Evolutionary conservation across 2,329 filamentous ascomycete species (phyloP).

Genomic region (Corynespora cassiicola): DNA sequence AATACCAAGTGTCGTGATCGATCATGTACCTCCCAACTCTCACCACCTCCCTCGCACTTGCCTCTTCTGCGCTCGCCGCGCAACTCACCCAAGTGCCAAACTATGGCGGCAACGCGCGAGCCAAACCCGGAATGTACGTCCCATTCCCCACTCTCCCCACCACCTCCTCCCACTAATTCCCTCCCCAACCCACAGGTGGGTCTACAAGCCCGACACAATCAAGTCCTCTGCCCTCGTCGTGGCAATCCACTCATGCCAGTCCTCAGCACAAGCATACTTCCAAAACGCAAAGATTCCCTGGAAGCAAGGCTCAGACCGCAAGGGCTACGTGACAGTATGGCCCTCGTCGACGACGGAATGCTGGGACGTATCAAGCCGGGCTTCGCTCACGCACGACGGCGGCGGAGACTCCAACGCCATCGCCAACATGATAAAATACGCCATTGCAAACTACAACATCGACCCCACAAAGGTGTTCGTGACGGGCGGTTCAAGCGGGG

Average conservation of each 20-base stretch:
- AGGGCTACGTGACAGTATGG: constrained; percentile 39
- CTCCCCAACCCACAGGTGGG: constrained; percentile 28
- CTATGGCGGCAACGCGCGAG: constrained; percentile 30
- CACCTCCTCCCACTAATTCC: neutral
- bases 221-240: constrained; percentile 35
- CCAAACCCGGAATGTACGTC: constrained; percentile 35
- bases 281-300: constrained; percentile 36
- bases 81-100: constrained; percentile 33
- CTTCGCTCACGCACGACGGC: constrained; percentile 61
- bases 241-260: constrained; percentile 39
- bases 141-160: neutral
- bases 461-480: constrained; percentile 62
- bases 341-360: constrained; percentile 49
- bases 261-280: constrained; percentile 36
- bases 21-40: constrained; percentile 24
- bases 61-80: constrained; percentile 22
- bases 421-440: constrained; percentile 65
- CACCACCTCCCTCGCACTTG: constrained; percentile 15
- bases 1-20: no score
- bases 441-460: constrained; percentile 58
- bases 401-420: constrained; percentile 64
- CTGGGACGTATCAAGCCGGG: constrained; percentile 65
- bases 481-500: constrained; percentile 60
- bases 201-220: constrained; percentile 34
- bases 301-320: constrained; percentile 35